Base-by-base conservation (phyloP, 345 rosid species). In the Bruguiera sexangula region DNA sequence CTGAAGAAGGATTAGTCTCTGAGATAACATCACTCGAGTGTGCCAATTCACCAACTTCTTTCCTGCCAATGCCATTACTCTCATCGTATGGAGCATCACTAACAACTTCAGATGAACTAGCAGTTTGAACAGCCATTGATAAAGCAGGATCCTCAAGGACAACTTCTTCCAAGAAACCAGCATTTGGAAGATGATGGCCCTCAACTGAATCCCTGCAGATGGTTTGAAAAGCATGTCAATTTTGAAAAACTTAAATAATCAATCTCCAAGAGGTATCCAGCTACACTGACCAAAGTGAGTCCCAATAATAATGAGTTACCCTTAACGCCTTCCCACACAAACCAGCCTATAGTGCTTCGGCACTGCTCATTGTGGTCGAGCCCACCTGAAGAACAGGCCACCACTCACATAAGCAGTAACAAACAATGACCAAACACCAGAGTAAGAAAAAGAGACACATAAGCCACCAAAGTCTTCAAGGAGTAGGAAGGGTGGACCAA, bases 291-390 rank as follows among this genome's bases (percentile, higher is more conserved):
- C 98, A 89, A 64, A 94, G 95, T 64, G 82, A 75, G 75, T 94
- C 99, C 37, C 87, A 82, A 66, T 94, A 94, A 75, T 84, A 82
- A 76, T 94, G 99, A 63, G 85, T 78, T 51, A 94, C 85, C 75
- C 93, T 85, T 65, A 94, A 82, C 73, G 96, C 99, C 79, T 94
- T 94, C 65, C 99, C 99, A 55, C 96, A 93, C 78, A 91, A 79
- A 66, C 93, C 96, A 46, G 96, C 99, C 65, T 88, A 92, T 46
- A 87, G 27, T 7, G 96, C 97, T 71, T 89, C 96, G 22, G 70
- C 57, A 39, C 90, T 88, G 75, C 87, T 88, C 96, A 94, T 86
- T 32, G 96, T 86, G 31, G 97, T 92, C 66, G 82, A 83, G 5
- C 99, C 99, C 73, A 94, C 97, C 99, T 94, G 68, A 75, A 79